These are phyloP conservation scores for Metarhizium album DNA, from an alignment of 2,329 filamentous ascomycete genomes.

Conservation along the genomic window DNA sequence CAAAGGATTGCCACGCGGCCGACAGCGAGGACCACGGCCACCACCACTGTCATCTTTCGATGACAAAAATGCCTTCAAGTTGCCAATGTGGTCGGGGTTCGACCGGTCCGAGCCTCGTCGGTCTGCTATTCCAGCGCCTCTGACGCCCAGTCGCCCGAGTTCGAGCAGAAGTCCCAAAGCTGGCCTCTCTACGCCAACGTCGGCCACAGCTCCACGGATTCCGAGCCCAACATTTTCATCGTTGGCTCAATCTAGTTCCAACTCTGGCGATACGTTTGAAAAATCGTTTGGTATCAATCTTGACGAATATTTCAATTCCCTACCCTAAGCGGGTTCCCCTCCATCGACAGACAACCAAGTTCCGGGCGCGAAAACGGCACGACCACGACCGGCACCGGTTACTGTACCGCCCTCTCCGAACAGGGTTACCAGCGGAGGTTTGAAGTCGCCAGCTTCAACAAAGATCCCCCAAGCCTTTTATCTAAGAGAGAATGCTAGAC, in stretches of 20 bases:
- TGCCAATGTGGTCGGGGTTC: slow-evolving; percentile 13
- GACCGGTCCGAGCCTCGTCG: slow-evolving; percentile 18
- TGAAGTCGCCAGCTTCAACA: neutral
- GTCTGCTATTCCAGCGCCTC: slow-evolving; percentile 25
- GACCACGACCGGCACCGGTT: slow-evolving; percentile 20
- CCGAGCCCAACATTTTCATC: slow-evolving; percentile 27
- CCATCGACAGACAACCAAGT: slow-evolving; percentile 5
- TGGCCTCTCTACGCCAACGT: slow-evolving; percentile 17
- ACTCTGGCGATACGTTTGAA: slow-evolving; percentile 20
- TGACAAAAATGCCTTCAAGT: neutral
- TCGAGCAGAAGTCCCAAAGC: slow-evolving; percentile 2
- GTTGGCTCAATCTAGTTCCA: slow-evolving; percentile 23
- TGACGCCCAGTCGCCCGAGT: slow-evolving; percentile 15
- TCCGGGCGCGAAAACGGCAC: slow-evolving; percentile 19
- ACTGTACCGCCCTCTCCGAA: slow-evolving; percentile 16
- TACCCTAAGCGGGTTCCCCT: neutral
- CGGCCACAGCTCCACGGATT: slow-evolving; percentile 19
- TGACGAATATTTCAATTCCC: slow-evolving; percentile 1
- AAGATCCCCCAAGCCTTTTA: neutral
- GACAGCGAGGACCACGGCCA: slow-evolving; percentile 13
- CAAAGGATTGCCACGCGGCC: slow-evolving; percentile 25
- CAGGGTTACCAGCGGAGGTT: neutral
- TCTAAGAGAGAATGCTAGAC: neutral
- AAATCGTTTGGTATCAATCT: slow-evolving; percentile 20
- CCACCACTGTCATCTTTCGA: neutral